Base-by-base conservation (phyloP, 2,329 filamentous ascomycete species). In the Corynespora cassiicola region DNA sequence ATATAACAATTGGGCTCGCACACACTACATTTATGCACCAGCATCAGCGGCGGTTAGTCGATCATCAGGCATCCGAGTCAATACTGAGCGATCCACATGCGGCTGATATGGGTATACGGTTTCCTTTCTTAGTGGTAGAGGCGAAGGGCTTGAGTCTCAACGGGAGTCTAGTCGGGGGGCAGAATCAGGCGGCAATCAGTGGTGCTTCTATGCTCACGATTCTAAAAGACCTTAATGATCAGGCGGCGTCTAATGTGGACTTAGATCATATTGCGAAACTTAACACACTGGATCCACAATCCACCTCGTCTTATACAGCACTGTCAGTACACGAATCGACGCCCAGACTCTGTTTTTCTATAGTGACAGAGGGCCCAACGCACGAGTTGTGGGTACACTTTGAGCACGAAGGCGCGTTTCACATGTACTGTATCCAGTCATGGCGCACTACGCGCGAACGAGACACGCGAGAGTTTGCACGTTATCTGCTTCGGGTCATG, bases 151-250 rank as follows among this genome's bases (percentile, higher is more conserved):
- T 54, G 11, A 43, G 36, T 21, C 28, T 41, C 12, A 48, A 38
- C 38, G 42, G 43, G 31, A 36, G 39, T 37, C 36, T 53, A 5
- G 33, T 53, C 23, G 40, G 31, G 27, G 46, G 47, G n/a, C 50
- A 54, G 38, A 54, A 52, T 36, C 45, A 52, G 47, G 47, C 47
- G 28, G 42, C 45, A 17, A 29, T 51, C 26, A 32, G 42, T 36
- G 47, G 36, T 32, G 50, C 47, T 39, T 49, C 30, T 16, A 51
- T 49, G 42, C 39, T 51, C 21, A 43, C 22, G 5, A 50, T 53
- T 19, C 33, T 50, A 2, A 20, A 47, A 23, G 43, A 47, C 31
- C 46, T 53, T 31, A 31, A 23, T 8, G 32, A 42, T 31, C 40
- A 48, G 35, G 42, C 45, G 14, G 20, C 15, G 20, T 39, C 28